Base-by-base conservation (phyloP, 2,329 filamentous ascomycete genomes). In the Aspergillus udagawae region DNA sequence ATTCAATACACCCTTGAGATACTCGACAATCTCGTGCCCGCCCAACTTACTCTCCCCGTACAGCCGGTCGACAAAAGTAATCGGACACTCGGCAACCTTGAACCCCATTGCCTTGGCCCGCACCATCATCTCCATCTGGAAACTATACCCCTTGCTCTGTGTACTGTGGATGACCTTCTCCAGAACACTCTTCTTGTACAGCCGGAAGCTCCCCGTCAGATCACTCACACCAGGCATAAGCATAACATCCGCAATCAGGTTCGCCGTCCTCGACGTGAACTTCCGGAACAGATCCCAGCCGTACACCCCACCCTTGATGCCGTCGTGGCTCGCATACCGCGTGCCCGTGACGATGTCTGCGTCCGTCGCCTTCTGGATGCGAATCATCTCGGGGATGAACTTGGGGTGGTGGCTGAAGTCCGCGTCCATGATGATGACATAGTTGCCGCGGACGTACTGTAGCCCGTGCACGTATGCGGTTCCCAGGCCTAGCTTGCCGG, bases 41-140 rank as follows among this genome's bases (percentile, higher is more conserved):
- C 93, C 92, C 53, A 99, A 82, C 82, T 97, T 99, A 72, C 88
- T 92, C 80, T 96, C 93, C 32, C 94, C 94, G 73, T 96, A 99
- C 49, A 99, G 77, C 56, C 94, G 86, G 75, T 99, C 95, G 44
- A 97, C 94, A 74, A 99, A 99, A 25, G 86, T 90, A 65, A 99
- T 99, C 12, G 94, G 94, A 60, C 96, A 93, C 82, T 99, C 94
- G 17, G 90, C 91, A 32, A 99, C 93, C 41, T 87, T 90, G 79
- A 86, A 96, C 1, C 94, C 93, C 90, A 97, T 92, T 17, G 89
- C 90, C 85, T 97, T 97, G 35, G 94, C 94, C 60, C 92, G 84
- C 8, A 97, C 93, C 88, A 97, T 97, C 86, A 99, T 89, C 83
- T 97, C 93, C 94, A 99, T 99, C 85, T 99, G 94, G 82, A 99